Percentiles rank a stretch among this genome's conserved stretches.
These are phyloP conservation scores for Mycena citricolor DNA, from an alignment of 1,284 basidiomycete genomes.

Conservation along the genomic window DNA sequence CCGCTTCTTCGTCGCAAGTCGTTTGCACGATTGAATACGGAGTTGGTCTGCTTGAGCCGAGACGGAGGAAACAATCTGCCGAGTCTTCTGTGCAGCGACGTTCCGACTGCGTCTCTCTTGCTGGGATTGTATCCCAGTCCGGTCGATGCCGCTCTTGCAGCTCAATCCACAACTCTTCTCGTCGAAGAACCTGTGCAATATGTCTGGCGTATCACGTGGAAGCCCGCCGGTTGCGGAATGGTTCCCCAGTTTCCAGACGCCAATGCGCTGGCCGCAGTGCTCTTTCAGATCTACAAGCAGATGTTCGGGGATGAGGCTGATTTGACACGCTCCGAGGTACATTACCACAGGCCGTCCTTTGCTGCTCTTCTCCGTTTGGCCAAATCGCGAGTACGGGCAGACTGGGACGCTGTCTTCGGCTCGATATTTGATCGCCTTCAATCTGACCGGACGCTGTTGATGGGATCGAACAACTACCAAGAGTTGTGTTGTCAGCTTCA, in stretches of 20 bases:
- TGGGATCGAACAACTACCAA: conserved; percentile 39
- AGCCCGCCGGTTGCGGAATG: conserved; percentile 25
- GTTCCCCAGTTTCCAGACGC: conserved; percentile 28
- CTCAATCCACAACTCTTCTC: conserved; percentile 39
- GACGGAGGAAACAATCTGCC: conserved; percentile 32
- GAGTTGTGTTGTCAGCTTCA: conserved; percentile 43
- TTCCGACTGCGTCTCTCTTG: conserved; percentile 36
- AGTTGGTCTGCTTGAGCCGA: conserved; percentile 34
- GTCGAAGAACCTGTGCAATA: background rate
- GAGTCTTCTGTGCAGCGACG: conserved; percentile 37
- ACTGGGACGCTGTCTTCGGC: conserved; percentile 37
- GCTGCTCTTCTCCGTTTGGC: conserved; percentile 41
- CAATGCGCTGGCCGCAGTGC: conserved; percentile 37
- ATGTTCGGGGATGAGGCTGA: conserved; percentile 46
- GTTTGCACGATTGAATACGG: conserved; percentile 41
- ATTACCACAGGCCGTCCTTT: conserved; percentile 47
- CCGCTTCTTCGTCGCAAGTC: conserved; percentile 38
- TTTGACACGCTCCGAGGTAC: conserved; percentile 25
- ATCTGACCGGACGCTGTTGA: conserved; percentile 31
- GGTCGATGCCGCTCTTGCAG: conserved; percentile 37
- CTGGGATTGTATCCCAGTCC: conserved; percentile 44
- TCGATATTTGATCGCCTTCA: conserved; percentile 31
- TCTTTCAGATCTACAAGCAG: conserved; percentile 46
- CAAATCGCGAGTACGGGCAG: conserved; percentile 32
- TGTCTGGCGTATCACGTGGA: conserved; percentile 44